These are phyloP conservation scores for Brassica napus DNA, from an alignment of 345 rosid species.

Conservation along the genomic window Da-Ae NC_063442.1:42018501-42019000, in stretches of 20 bases:
- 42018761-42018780: background rate
- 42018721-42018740: background rate
- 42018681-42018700: background rate
- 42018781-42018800: background rate
- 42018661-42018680: background rate
- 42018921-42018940: too few species aligned
- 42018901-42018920: too few species aligned
- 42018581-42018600: background rate
- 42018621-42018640: conserved; percentile 9
- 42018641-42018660: background rate
- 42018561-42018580: background rate
- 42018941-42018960: too few species aligned
- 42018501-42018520: too few species aligned
- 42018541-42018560: conserved; percentile 20
- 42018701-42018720: background rate
- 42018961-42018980: too few species aligned
- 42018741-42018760: background rate
- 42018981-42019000: too few species aligned
- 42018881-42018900: background rate
- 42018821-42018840: background rate
- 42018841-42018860: background rate
- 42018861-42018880: background rate
- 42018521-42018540: background rate
- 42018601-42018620: conserved; percentile 13
- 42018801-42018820: too few species aligned